phyloP scores from a whole-genome alignment of 306 rosid genomes.

The Malus fusca region DNA sequence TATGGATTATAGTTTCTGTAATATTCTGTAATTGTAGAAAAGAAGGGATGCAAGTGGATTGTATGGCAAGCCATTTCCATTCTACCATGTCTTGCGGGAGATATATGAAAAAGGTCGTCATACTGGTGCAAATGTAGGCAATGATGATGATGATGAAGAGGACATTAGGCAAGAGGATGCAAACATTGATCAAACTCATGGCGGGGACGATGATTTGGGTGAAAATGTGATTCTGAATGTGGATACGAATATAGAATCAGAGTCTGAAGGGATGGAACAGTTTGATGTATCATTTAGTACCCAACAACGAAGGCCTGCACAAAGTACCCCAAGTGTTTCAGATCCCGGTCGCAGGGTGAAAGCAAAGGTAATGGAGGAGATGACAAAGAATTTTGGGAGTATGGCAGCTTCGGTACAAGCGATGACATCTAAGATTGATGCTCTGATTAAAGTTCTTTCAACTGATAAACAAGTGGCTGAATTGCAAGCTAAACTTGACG shows the following conservation, averaged over 20 bases:
- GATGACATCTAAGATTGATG: conserved; percentile 6
- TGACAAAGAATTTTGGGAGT: not conserved
- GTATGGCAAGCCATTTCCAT: conserved; percentile 3
- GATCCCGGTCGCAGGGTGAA: not conserved
- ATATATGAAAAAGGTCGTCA: conserved; percentile 1
- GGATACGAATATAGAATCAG: conserved; percentile 1
- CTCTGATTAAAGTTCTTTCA: not conserved
- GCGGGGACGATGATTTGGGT: not conserved
- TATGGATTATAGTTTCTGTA: not conserved
- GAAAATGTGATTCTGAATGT: not conserved
- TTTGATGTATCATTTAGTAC: conserved; percentile 4
- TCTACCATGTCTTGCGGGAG: not conserved
- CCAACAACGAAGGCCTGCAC: not conserved
- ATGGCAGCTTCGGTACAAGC: not conserved
- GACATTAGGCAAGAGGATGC: not conserved
- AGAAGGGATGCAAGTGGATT: conserved; percentile 1
- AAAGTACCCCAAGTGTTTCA: not conserved
- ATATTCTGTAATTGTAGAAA: not conserved
- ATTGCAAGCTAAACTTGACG: conserved; percentile 10
- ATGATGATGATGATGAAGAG: conserved; percentile 5
- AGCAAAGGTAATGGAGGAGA: not conserved
- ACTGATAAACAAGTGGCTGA: conserved; percentile 5
- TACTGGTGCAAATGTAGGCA: not conserved
- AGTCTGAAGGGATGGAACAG: conserved; percentile 2
- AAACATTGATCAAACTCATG: not conserved